Conservation (phyloP, 257 asterid genomes). For the Pogostemon cablin region DNA sequence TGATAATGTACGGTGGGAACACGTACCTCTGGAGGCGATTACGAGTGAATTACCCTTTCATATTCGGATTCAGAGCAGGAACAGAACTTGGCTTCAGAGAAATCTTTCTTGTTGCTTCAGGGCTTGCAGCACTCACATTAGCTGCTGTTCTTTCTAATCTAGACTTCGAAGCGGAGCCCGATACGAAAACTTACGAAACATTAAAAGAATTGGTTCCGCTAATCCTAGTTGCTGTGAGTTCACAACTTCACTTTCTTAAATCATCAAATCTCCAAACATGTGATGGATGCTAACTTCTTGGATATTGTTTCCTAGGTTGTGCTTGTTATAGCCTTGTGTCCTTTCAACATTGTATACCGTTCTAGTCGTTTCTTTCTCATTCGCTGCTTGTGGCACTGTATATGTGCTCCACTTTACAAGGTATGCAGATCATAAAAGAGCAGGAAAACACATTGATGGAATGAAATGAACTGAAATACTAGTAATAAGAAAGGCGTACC, state of each 20-base stretch:
- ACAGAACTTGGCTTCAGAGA: slow-evolving; percentile 68
- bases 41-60: slow-evolving; percentile 72
- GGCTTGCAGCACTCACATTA: slow-evolving; percentile 56
- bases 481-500: neutral
- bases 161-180: slow-evolving; percentile 76
- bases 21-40: slow-evolving; percentile 67
- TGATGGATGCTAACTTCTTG: slow-evolving; percentile 21
- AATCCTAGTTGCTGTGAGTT: slow-evolving; percentile 56
- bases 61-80: slow-evolving; percentile 67
- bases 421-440: slow-evolving; percentile 37
- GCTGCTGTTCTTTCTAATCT: slow-evolving; percentile 62
- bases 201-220: slow-evolving; percentile 67
- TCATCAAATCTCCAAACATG: neutral
- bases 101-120: slow-evolving; percentile 68
- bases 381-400: slow-evolving; percentile 60
- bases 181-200: slow-evolving; percentile 41
- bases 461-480: no score
- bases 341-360: slow-evolving; percentile 72
- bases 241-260: neutral
- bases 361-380: slow-evolving; percentile 77
- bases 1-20: slow-evolving; percentile 62
- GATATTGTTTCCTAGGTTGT: slow-evolving; percentile 46
- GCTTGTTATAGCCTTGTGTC: slow-evolving; percentile 58
- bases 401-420: slow-evolving; percentile 82
- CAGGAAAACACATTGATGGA: neutral